A percentile compares a stretch with the other conserved stretches of the same genome.
Conservation (phyloP, 768 basidiomycete genomes). For the Boletus speciosus region DNA sequence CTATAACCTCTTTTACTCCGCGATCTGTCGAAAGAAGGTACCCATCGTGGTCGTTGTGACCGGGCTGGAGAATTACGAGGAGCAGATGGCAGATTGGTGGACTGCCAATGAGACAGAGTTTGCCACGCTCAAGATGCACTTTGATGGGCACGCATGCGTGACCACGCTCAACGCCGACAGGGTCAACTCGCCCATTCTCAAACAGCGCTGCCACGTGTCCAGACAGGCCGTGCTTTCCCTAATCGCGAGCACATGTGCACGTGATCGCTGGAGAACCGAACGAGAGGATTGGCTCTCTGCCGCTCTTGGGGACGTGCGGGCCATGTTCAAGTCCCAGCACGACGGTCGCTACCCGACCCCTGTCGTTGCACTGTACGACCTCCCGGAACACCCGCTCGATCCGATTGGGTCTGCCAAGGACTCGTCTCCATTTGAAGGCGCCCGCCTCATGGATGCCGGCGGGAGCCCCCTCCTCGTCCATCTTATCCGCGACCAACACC, state of each 20-base stretch:
- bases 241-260: constrained; percentile 18
- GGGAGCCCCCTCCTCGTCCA: constrained; percentile 17
- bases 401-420: constrained; percentile 11
- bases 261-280: constrained; percentile 23
- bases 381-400: constrained; percentile 5
- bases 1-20: constrained; percentile 37
- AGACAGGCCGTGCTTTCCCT: constrained; percentile 18
- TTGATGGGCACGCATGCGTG: constrained; percentile 37
- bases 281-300: constrained; percentile 20
- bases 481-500: constrained; percentile 20
- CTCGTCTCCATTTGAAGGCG: constrained; percentile 17
- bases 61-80: constrained; percentile 36
- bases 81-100: constrained; percentile 34
- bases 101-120: constrained; percentile 29
- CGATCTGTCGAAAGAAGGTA: constrained; percentile 34
- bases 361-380: constrained; percentile 23
- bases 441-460: constrained; percentile 18
- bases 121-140: constrained; percentile 28
- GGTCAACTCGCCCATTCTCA: constrained; percentile 29
- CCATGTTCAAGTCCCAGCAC: constrained; percentile 16
- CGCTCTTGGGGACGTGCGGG: constrained; percentile 24
- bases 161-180: constrained; percentile 33
- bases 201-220: constrained; percentile 27
- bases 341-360: constrained; percentile 11
- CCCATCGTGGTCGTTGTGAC: constrained; percentile 38